phyloP scores from a whole-genome alignment of 768 basidiomycete species.

The Tylopilus rubrobrunneus region DNA sequence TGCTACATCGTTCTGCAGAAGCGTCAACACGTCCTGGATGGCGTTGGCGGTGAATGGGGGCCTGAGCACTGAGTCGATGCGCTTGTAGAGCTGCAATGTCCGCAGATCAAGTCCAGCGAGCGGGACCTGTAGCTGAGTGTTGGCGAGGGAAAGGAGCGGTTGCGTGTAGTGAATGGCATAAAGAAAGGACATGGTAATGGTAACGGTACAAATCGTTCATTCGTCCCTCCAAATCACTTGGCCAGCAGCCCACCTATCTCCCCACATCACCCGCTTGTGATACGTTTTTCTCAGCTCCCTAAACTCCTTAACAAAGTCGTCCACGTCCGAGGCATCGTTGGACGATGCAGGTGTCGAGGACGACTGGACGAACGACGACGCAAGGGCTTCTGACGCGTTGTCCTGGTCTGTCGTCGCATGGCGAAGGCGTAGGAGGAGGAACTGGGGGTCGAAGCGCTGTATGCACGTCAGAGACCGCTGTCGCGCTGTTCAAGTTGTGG shows the following conservation, averaged over 20 bases:
- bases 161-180: constrained; percentile 29
- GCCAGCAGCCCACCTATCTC: constrained; percentile 79
- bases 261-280: constrained; percentile 91
- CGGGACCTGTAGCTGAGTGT: constrained; percentile 2
- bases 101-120: constrained; percentile 7
- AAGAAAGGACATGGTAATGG: constrained; percentile 9
- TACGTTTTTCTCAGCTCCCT: constrained; percentile 85
- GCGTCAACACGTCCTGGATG: constrained; percentile 13
- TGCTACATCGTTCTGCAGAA: constrained; percentile 13
- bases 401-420: constrained; percentile 91
- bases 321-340: constrained; percentile 50
- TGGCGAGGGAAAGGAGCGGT: constrained; percentile 19
- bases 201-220: constrained; percentile 9
- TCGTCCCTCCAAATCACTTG: constrained; percentile 85
- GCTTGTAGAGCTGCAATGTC: constrained; percentile 9
- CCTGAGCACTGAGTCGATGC: constrained; percentile 18
- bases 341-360: constrained; percentile 31
- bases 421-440: constrained; percentile 80
- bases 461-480: constrained; percentile 6
- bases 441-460: constrained; percentile 82
- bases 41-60: constrained; percentile 19
- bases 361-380: constrained; percentile 76
- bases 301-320: constrained; percentile 86
- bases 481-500: not conserved
- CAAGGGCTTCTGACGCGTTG: constrained; percentile 80